phyloP scores from a whole-genome alignment of 1,284 basidiomycete species.

The Trichosporon sp. region DNA sequence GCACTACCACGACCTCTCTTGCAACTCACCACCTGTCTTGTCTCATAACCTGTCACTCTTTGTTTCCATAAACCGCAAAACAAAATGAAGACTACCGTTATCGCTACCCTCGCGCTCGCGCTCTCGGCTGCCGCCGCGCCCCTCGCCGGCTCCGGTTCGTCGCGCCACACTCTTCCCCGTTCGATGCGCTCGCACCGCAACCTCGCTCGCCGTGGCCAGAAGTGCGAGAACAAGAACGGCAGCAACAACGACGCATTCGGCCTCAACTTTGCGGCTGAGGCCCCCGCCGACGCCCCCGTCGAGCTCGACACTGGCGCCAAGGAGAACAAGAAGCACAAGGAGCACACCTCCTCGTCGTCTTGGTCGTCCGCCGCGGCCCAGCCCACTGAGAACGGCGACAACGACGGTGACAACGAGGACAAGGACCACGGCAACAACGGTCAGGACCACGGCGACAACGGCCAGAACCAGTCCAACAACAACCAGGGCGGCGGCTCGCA shows the following conservation, averaged over 20 bases:
- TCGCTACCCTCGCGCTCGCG: neutral
- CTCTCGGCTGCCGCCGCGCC: neutral
- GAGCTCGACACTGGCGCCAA: neutral
- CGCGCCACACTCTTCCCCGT: neutral
- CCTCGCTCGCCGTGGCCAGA: neutral
- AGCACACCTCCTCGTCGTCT: neutral
- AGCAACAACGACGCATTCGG: neutral
- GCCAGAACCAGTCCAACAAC: neutral
- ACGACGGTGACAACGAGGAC: neutral
- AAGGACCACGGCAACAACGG: neutral
- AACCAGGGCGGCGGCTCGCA: neutral
- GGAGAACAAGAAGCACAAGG: constrained; percentile 1
- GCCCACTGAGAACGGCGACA: neutral
- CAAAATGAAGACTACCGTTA: constrained; percentile 4
- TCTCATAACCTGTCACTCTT: neutral
- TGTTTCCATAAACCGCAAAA: neutral
- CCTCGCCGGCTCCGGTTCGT: neutral
- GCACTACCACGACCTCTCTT: neutral
- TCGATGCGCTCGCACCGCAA: neutral
- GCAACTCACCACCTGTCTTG: neutral
- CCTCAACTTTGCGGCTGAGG: constrained; percentile 1
- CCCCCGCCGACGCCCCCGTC: neutral
- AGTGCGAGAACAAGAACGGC: neutral
- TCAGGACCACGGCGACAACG: neutral
- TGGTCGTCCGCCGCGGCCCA: neutral